Percentiles rank a stretch among this genome's conserved stretches.
phyloP scores from a whole-genome alignment of 139 green algal genomes.

The Micractinium sp. region DNA sequence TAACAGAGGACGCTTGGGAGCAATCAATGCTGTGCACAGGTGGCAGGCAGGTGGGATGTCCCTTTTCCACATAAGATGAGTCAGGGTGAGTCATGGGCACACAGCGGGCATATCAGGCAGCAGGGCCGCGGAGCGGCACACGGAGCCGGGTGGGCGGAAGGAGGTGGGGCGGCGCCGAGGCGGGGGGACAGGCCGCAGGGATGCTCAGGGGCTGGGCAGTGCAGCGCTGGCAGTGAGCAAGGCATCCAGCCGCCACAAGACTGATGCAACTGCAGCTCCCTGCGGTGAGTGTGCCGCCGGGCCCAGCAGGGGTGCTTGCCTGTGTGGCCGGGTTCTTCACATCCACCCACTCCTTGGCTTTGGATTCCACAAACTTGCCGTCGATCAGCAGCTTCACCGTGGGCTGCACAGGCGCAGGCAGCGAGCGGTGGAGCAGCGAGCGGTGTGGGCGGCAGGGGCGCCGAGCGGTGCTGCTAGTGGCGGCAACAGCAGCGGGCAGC shows the following conservation, averaged over 20 bases:
- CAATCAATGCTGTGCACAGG: too few relatives aligned
- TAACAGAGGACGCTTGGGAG: too few relatives aligned
- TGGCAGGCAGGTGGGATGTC: too few relatives aligned
- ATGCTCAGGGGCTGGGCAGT: not conserved
- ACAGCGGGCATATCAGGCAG: too few relatives aligned
- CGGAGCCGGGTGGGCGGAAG: too few relatives aligned
- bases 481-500: not conserved
- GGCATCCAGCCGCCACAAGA: not conserved
- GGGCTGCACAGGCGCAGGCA: constrained; percentile 24
- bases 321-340: constrained; percentile 82
- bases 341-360: constrained; percentile 69
- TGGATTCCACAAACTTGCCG: constrained; percentile 76
- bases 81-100: too few relatives aligned
- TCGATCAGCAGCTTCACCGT: constrained; percentile 76
- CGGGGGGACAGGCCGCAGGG: too few relatives aligned
- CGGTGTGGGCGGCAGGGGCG: not conserved
- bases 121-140: too few relatives aligned
- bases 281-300: not conserved
- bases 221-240: not conserved
- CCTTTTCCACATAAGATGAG: too few relatives aligned
- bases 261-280: not conserved
- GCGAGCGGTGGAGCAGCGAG: not conserved
- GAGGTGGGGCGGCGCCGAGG: too few relatives aligned
- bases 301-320: not conserved
- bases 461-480: not conserved